Percentiles rank a stretch among this genome's conserved stretches.
Conservation (phyloP, 192 early-diverging fungal species). For the Coemansia sp. region DNA sequence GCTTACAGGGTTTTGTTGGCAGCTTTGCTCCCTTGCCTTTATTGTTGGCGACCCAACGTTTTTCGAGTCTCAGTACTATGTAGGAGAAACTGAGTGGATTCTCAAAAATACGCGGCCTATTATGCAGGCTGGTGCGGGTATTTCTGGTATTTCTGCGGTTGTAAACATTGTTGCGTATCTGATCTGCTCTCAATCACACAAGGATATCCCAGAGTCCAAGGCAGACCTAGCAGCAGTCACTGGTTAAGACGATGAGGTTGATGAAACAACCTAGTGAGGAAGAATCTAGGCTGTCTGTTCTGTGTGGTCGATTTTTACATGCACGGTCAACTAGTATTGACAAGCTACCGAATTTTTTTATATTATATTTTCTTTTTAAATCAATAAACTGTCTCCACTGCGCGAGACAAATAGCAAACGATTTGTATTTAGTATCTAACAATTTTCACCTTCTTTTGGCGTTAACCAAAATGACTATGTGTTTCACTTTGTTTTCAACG, state of each 20-base stretch:
- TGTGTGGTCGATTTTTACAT: neutral
- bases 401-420: neutral
- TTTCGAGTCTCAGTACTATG: neutral
- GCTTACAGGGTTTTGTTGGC: neutral
- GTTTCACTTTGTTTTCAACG: too few relatives aligned
- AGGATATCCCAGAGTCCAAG: neutral
- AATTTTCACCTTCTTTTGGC: too few relatives aligned
- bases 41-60: neutral
- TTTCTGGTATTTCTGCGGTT: neutral
- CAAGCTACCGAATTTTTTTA: neutral
- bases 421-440: too few relatives aligned
- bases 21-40: neutral
- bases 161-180: neutral
- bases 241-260: too few relatives aligned
- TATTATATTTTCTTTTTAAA: neutral
- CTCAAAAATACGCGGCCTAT: neutral
- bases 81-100: too few relatives aligned
- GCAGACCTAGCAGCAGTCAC: too few relatives aligned
- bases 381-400: neutral
- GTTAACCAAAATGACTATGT: too few relatives aligned
- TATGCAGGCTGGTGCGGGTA: neutral
- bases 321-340: too few relatives aligned
- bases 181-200: neutral
- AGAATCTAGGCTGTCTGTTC: neutral
- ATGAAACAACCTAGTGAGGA: neutral